phyloP scores from a whole-genome alignment of 768 basidiomycete genomes.

The Hypsizygus marmoreus region DNA sequence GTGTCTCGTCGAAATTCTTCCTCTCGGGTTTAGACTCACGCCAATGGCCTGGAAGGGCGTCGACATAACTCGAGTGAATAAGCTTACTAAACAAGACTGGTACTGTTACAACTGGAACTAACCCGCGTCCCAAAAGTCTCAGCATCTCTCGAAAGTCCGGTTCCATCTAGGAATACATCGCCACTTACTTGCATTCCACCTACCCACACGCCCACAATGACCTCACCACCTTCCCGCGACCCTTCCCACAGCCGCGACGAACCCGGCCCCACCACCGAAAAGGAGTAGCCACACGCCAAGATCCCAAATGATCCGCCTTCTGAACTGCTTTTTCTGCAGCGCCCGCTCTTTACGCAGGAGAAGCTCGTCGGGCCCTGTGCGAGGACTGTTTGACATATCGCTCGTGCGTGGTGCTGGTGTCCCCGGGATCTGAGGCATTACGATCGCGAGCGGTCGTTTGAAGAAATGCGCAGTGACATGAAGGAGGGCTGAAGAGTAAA shows the following conservation, averaged over 20 bases:
- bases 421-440: slow-evolving; percentile 54
- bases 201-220: background rate
- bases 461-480: slow-evolving; percentile 87
- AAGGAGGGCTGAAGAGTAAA: slow-evolving; percentile 69
- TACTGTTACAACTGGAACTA: slow-evolving; percentile 12
- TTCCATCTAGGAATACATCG: background rate
- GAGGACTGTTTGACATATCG: slow-evolving; percentile 4
- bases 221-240: slow-evolving; percentile 53
- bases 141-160: background rate
- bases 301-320: slow-evolving; percentile 80
- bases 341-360: slow-evolving; percentile 85
- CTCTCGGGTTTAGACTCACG: no score
- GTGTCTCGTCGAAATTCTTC: no score
- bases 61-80: background rate
- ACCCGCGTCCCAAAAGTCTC: slow-evolving; percentile 1
- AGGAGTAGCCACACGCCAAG: slow-evolving; percentile 78
- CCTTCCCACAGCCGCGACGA: slow-evolving; percentile 60
- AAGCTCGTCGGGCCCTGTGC: slow-evolving; percentile 55
- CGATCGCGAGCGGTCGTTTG: slow-evolving; percentile 79
- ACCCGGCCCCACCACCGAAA: slow-evolving; percentile 55
- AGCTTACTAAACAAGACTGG: background rate
- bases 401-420: slow-evolving; percentile 22
- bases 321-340: slow-evolving; percentile 73
- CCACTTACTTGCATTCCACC: background rate
- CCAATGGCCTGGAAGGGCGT: no score